Percentiles rank a stretch among this genome's conserved stretches.
phyloP scores from a whole-genome alignment of 495 filamentous ascomycete species.

The Mytilinidion resinicola region DNA sequence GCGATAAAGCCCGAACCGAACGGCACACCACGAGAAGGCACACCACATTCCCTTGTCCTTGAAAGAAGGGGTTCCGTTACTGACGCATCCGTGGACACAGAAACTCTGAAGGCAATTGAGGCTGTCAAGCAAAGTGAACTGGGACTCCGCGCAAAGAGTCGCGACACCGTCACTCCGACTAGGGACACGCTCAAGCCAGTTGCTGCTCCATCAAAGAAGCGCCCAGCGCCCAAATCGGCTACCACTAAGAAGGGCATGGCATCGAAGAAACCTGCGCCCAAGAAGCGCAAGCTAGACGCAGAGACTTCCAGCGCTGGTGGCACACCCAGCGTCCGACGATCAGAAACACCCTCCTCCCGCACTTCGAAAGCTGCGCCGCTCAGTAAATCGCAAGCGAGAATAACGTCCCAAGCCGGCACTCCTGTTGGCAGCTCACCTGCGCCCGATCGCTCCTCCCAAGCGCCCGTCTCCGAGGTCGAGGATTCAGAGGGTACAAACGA shows the following conservation, averaged over 20 bases:
- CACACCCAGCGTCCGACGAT: conserved; percentile 15
- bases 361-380: conserved; percentile 43
- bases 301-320: conserved; percentile 40
- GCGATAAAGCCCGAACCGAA: conserved; percentile 34
- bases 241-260: conserved; percentile 29
- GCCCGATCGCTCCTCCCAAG: conserved; percentile 36
- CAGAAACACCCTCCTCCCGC: conserved; percentile 42
- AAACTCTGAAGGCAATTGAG: conserved; percentile 33
- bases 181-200: conserved; percentile 26
- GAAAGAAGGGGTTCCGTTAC: conserved; percentile 16
- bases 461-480: conserved; percentile 30
- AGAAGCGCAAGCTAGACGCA: conserved; percentile 53
- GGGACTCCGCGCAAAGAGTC: conserved; percentile 26
- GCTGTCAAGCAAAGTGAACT: conserved; percentile 33
- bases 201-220: conserved; percentile 28
- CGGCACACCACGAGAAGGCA: conserved; percentile 30
- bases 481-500: conserved; percentile 39
- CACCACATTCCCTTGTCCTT: conserved; percentile 20
- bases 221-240: conserved; percentile 29
- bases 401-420: conserved; percentile 38
- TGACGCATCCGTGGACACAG: conserved; percentile 8
- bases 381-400: conserved; percentile 36
- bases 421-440: conserved; percentile 35
- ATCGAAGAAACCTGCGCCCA: conserved; percentile 47
- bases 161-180: conserved; percentile 21